These are phyloP conservation scores for Fusarium pilosicola DNA, from an alignment of 2,329 filamentous ascomycete genomes.

Conservation along the genomic window DNA sequence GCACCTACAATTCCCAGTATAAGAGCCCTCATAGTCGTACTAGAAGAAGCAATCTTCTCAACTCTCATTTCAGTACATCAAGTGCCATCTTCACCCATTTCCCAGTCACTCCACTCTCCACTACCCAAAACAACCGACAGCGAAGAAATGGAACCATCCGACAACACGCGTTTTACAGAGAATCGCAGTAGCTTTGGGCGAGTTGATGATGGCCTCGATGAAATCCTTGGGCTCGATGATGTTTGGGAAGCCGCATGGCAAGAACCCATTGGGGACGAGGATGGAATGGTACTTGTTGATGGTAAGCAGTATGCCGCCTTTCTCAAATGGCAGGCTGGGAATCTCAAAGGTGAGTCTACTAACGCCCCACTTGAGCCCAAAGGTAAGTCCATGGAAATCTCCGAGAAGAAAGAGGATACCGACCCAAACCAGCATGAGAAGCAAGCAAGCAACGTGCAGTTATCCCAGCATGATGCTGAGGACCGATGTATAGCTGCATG, in stretches of 20 bases:
- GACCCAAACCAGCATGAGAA: neutral
- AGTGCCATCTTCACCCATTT: neutral
- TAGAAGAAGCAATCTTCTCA: neutral
- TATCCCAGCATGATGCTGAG: neutral
- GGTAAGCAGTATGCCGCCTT: neutral
- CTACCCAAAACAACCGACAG: neutral
- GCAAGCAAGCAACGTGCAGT: neutral
- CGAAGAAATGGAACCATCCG: neutral
- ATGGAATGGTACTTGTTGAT: neutral
- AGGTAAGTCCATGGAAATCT: neutral
- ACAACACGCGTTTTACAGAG: fast-evolving
- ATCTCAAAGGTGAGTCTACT: neutral
- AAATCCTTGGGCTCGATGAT: neutral
- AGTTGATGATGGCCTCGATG: neutral
- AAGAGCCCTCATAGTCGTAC: neutral
- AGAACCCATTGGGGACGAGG: neutral
- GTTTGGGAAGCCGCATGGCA: neutral
- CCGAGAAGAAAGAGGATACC: too few species aligned
- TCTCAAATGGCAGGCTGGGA: neutral
- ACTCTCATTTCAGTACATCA: neutral
- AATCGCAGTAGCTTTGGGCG: fast-evolving
- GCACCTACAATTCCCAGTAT: fast-evolving
- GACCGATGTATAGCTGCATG: neutral
- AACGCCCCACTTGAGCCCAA: neutral
- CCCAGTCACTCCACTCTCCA: too few species aligned